Conservation (phyloP, 352 stramenopile genomes). For the Phytophthora cryptogea region DNA sequence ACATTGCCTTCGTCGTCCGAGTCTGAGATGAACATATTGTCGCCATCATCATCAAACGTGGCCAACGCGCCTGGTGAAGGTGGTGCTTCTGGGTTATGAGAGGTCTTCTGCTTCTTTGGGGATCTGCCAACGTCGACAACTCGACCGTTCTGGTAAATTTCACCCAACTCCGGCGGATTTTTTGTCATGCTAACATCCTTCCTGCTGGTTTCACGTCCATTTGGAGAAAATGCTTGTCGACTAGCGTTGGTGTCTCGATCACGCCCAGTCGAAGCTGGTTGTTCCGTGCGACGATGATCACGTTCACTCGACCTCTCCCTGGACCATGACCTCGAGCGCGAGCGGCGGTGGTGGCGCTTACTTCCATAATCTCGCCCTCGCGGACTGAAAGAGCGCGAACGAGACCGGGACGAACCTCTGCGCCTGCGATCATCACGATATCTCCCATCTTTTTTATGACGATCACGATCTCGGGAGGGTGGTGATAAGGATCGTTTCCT, state of each 20-base stretch:
- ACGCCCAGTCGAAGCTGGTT: slow-evolving; percentile 2
- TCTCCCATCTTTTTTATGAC: slow-evolving; percentile 14
- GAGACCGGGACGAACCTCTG: slow-evolving; percentile 28
- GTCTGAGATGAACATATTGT: slow-evolving; percentile 51
- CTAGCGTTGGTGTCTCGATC: slow-evolving; percentile 19
- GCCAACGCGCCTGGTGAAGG: slow-evolving; percentile 22
- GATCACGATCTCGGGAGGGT: slow-evolving; percentile 19
- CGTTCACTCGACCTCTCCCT: slow-evolving; percentile 30
- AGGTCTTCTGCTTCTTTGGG: slow-evolving; percentile 35
- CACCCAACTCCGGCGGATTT: slow-evolving; percentile 15
- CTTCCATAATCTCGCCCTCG: slow-evolving; percentile 26
- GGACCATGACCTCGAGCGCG: slow-evolving; percentile 30
- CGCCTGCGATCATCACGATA: slow-evolving; percentile 27
- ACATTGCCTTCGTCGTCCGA: slow-evolving; percentile 52
- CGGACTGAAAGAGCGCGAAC: slow-evolving; percentile 41
- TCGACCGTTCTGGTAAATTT: slow-evolving; percentile 25
- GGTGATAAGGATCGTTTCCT: slow-evolving; percentile 30
- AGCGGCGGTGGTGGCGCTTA: slow-evolving; percentile 20
- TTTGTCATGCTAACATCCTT: background rate
- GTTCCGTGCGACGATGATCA: slow-evolving; percentile 21
- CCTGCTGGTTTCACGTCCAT: slow-evolving; percentile 2
- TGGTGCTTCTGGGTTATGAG: slow-evolving; percentile 3
- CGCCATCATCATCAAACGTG: slow-evolving; percentile 38
- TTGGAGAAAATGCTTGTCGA: slow-evolving; percentile 16
- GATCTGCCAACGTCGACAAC: slow-evolving; percentile 10